phyloP scores from a whole-genome alignment of 441 rosid genomes.

The Arabidopsis hybrid region DNA sequence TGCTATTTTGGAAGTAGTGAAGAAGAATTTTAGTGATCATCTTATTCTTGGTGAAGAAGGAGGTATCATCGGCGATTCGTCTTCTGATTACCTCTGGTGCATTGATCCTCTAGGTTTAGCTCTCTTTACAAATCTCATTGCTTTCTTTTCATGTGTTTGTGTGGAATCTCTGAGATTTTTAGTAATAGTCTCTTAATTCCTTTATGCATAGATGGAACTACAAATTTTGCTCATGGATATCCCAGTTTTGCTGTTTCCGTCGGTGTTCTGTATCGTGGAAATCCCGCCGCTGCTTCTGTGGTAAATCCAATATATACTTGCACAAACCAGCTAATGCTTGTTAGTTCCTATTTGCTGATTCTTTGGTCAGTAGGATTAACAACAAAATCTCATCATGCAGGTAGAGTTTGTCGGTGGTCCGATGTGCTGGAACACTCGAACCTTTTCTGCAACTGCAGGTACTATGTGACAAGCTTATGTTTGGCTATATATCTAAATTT shows the following conservation, averaged over 20 bases:
- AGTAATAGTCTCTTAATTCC: neutral
- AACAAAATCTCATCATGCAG: slow-evolving; percentile 41
- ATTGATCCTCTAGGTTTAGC: slow-evolving; percentile 91
- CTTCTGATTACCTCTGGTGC: slow-evolving; percentile 96
- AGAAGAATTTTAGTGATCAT: slow-evolving; percentile 77
- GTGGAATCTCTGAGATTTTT: neutral
- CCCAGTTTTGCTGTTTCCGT: slow-evolving; percentile 98
- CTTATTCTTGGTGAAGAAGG: slow-evolving; percentile 98
- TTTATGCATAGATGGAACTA: slow-evolving; percentile 80
- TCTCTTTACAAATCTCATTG: slow-evolving; percentile 22
- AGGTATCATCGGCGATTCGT: slow-evolving; percentile 80
- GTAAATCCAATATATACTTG: slow-evolving; percentile 48
- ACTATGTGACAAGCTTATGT: slow-evolving; percentile 14
- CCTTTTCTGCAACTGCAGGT: slow-evolving; percentile 92
- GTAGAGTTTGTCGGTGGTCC: slow-evolving; percentile 98
- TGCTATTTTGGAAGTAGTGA: slow-evolving; percentile 84
- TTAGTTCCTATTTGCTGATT: neutral
- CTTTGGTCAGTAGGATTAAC: slow-evolving; percentile 3
- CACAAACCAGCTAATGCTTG: no score
- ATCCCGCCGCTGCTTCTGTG: slow-evolving; percentile 91
- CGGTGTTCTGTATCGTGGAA: slow-evolving; percentile 86
- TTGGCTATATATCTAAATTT: slow-evolving; percentile 17
- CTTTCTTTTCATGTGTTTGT: neutral
- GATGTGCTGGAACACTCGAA: slow-evolving; percentile 94
- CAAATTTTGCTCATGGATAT: slow-evolving; percentile 95